phyloP scores from a whole-genome alignment of 306 rosid genomes.

The Dryas octopetala region DNA sequence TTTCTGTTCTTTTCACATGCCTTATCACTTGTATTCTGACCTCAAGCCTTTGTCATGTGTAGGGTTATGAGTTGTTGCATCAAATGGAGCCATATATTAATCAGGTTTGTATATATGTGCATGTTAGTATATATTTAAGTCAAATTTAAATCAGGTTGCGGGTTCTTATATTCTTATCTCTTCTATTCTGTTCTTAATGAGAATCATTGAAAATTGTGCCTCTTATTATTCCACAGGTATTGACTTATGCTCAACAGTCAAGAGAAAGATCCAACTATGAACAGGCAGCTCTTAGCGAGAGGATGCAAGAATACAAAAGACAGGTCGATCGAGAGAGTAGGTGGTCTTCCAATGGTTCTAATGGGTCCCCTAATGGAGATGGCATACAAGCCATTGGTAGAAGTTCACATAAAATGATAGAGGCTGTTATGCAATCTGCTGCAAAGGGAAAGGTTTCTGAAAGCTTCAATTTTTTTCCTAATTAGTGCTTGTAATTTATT shows the following conservation, averaged over 20 bases:
- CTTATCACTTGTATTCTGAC: conserved; percentile 15
- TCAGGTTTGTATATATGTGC: conserved; percentile 58
- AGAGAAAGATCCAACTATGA: conserved; percentile 98
- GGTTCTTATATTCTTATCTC: conserved; percentile 6
- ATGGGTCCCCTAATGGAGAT: conserved; percentile 98
- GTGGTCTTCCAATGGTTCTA: conserved; percentile 89
- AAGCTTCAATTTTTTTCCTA: conserved; percentile 10
- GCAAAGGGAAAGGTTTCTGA: conserved; percentile 91
- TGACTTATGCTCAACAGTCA: conserved; percentile 98
- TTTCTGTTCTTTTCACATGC: conserved; percentile 18
- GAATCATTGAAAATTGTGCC: conserved; percentile 29
- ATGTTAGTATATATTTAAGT: neutral
- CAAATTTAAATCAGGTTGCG: neutral
- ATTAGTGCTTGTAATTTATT: conserved; percentile 6
- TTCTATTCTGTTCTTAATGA: neutral
- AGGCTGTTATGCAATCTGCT: conserved; percentile 99
- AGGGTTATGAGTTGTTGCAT: conserved; percentile 70
- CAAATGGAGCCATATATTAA: conserved; percentile 88
- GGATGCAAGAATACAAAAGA: conserved; percentile 95
- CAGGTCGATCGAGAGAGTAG: conserved; percentile 98
- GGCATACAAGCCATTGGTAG: conserved; percentile 99
- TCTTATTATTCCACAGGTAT: conserved; percentile 60
- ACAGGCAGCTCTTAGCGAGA: conserved; percentile 97
- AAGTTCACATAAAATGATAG: conserved; percentile 99
- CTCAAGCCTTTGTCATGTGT: conserved; percentile 16